Conservation (phyloP, 176 grass and related monocot species). For the Otatea glauca region DNA sequence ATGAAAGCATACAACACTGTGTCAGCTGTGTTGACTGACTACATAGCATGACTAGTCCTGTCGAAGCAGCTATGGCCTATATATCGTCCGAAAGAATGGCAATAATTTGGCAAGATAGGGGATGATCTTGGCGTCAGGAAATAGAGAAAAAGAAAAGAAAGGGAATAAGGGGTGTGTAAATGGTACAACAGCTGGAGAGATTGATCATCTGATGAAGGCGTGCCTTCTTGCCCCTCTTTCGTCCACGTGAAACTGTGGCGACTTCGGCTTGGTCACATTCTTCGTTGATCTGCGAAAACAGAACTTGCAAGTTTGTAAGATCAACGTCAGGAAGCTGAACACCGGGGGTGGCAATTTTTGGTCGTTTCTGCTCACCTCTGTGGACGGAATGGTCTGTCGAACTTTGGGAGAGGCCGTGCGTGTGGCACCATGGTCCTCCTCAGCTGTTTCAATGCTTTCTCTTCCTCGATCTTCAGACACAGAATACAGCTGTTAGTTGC, state of each 20-base stretch:
- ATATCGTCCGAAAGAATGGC: slow-evolving; percentile 45
- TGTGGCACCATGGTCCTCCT: slow-evolving; percentile 92
- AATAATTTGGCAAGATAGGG: slow-evolving; percentile 16
- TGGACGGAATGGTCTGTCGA: slow-evolving; percentile 82
- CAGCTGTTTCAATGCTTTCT: slow-evolving; percentile 90
- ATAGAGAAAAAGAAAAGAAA: not conserved
- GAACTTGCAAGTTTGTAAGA: not conserved
- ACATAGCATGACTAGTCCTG: not conserved
- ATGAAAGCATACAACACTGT: slow-evolving; percentile 19
- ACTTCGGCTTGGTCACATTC: slow-evolving; percentile 67
- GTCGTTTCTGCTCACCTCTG: slow-evolving; percentile 59
- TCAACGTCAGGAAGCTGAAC: slow-evolving; percentile 22
- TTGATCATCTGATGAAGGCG: slow-evolving; percentile 72
- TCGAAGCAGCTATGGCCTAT: not conserved
- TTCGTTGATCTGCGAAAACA: slow-evolving; percentile 62
- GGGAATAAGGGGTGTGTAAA: not conserved
- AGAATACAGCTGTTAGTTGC: slow-evolving; percentile 25
- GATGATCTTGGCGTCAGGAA: slow-evolving; percentile 24
- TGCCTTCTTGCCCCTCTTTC: slow-evolving; percentile 57
- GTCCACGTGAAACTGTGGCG: slow-evolving; percentile 76
- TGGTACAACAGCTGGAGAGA: not conserved
- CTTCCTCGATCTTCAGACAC: slow-evolving; percentile 80
- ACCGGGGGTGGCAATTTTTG: not conserved
- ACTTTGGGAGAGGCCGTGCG: slow-evolving; percentile 79
- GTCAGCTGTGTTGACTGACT: slow-evolving; percentile 53